phyloP scores from a whole-genome alignment of 164 flowering plant genomes.

The Liriodendron chinense region DNA sequence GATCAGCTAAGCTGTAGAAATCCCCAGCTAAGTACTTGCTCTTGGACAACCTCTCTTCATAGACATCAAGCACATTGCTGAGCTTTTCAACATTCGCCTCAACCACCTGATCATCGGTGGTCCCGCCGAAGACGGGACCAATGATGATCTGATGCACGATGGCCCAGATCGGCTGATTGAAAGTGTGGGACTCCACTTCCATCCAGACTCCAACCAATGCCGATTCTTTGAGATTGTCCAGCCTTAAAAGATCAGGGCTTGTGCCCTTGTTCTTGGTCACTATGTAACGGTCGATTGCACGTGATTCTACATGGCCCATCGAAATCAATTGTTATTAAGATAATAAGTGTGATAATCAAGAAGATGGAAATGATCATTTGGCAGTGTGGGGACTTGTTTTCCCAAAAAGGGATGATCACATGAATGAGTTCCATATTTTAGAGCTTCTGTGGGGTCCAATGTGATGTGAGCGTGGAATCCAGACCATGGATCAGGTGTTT shows the following conservation, averaged over 20 bases:
- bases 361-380: no score
- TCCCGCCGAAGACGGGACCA: background rate
- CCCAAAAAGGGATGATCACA: no score
- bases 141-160: background rate
- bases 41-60: constrained; percentile 14
- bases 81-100: constrained; percentile 5
- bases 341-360: no score
- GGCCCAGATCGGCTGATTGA: constrained; percentile 6
- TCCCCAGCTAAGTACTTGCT: constrained; percentile 33
- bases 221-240: background rate
- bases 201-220: constrained; percentile 11
- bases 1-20: constrained; percentile 50
- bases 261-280: constrained; percentile 9
- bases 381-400: no score
- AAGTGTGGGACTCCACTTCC: constrained; percentile 13
- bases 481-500: no score
- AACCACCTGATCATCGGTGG: constrained; percentile 4
- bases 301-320: constrained; percentile 4
- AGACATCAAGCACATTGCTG: constrained; percentile 12
- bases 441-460: no score
- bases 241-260: constrained; percentile 7
- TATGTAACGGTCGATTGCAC: constrained; percentile 9
- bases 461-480: no score
- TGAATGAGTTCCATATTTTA: no score
- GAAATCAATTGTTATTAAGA: no score